phyloP scores from a whole-genome alignment of 192 early-diverging fungal genomes.

The Neocallimastix lanati region DNA sequence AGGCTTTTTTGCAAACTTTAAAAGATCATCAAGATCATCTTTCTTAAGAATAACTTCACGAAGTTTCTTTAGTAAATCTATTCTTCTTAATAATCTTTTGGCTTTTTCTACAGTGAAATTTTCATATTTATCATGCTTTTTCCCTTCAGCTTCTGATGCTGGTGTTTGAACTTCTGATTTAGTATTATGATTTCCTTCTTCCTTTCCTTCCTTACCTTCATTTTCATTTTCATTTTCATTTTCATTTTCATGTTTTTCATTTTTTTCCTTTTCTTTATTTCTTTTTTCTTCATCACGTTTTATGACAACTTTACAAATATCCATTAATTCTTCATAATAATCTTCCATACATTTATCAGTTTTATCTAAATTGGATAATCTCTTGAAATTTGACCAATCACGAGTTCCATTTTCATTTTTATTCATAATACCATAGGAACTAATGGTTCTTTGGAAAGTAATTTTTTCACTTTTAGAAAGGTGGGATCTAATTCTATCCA shows the following conservation, averaged over 20 bases:
- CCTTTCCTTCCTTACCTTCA: too few relatives aligned
- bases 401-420: not conserved
- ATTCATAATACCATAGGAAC: not conserved
- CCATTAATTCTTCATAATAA: not conserved
- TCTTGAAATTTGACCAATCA: not conserved
- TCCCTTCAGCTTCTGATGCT: not conserved
- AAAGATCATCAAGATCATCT: not conserved
- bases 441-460: not conserved
- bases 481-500: not conserved
- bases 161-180: not conserved
- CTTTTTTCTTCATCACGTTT: not conserved
- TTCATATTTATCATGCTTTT: not conserved
- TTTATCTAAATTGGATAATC: not conserved
- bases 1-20: not conserved
- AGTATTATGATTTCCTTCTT: too few relatives aligned
- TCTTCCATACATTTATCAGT: not conserved
- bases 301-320: not conserved
- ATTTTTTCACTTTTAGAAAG: not conserved
- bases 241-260: not conserved
- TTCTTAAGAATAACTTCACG: not conserved
- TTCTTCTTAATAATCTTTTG: not conserved
- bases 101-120: not conserved
- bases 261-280: not conserved
- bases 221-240: too few relatives aligned
- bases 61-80: not conserved